A percentile compares a stretch with the other conserved stretches of the same genome.
These are phyloP conservation scores for Moniliophthora roreri DNA, from an alignment of 1,284 basidiomycete species.

Conservation along the genomic window DNA sequence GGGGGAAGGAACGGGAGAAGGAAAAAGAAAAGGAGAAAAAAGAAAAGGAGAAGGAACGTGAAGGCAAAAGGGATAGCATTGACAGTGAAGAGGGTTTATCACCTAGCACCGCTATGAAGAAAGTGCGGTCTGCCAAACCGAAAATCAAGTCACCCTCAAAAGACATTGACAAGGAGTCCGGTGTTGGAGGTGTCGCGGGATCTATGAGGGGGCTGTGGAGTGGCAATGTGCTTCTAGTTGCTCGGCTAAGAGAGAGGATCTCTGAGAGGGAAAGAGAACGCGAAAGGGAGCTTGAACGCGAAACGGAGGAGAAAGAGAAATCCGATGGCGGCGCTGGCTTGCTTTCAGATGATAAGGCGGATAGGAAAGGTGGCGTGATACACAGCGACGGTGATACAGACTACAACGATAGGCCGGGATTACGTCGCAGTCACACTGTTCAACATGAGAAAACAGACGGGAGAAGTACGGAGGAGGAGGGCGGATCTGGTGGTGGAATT, in stretches of 20 bases:
- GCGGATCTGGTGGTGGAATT: conserved; percentile 25
- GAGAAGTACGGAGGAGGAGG: conserved; percentile 44
- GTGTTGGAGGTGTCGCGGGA: conserved; percentile 27
- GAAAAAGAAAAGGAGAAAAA: conserved; percentile 19
- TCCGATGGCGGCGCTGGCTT: conserved; percentile 15
- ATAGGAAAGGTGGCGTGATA: conserved; percentile 21
- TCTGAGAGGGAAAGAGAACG: conserved; percentile 19
- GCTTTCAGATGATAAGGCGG: conserved; percentile 14
- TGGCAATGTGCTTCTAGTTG: conserved; percentile 27
- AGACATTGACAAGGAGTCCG: conserved; percentile 6
- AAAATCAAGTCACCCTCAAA: background rate
- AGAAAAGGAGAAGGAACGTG: conserved; percentile 10
- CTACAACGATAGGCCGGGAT: conserved; percentile 1
- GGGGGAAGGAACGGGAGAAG: conserved; percentile 21
- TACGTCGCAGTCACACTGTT: background rate
- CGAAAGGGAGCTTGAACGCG: conserved; percentile 13
- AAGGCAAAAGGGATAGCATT: background rate
- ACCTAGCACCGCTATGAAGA: background rate
- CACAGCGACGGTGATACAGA: conserved; percentile 18
- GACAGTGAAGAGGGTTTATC: background rate
- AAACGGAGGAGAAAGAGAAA: conserved; percentile 13
- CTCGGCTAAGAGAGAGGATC: conserved; percentile 28
- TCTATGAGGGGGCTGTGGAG: conserved; percentile 33
- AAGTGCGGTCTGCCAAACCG: background rate
- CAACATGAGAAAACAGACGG: conserved; percentile 31